phyloP scores from a whole-genome alignment of 2,329 filamentous ascomycete genomes.

The Aschersonia sp. region DNA sequence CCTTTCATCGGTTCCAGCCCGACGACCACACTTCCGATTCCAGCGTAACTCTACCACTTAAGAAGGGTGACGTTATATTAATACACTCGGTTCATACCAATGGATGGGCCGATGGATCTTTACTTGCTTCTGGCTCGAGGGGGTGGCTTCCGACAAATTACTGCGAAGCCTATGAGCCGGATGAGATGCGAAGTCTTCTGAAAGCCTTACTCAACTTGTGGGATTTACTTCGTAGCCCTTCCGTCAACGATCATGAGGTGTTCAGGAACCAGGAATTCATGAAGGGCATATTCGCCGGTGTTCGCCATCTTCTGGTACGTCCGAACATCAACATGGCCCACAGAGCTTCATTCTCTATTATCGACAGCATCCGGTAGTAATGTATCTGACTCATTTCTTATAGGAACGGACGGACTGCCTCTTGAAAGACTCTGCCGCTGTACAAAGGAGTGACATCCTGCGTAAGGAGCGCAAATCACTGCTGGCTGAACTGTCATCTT shows the following conservation, averaged over 20 bases:
- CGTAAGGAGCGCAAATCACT: constrained; percentile 75
- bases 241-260: constrained; percentile 59
- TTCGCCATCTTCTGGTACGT: constrained; percentile 76
- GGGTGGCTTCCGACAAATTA: constrained; percentile 98
- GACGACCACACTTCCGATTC: constrained; percentile 63
- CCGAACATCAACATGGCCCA: neutral
- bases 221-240: constrained; percentile 73
- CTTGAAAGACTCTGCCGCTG: constrained; percentile 62
- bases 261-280: constrained; percentile 91
- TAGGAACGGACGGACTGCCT: constrained; percentile 83
- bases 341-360: neutral
- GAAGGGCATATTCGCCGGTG: constrained; percentile 84
- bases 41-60: constrained; percentile 77
- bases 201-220: constrained; percentile 83
- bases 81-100: constrained; percentile 97
- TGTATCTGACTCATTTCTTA: constrained; percentile 4
- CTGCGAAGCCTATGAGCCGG: constrained; percentile 86
- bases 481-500: constrained; percentile 72
- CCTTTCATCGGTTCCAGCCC: constrained; percentile 86
- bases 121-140: constrained; percentile 70
- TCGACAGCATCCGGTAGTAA: neutral
- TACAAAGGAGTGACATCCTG: constrained; percentile 62
- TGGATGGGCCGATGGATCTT: constrained; percentile 93
- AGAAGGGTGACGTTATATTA: constrained; percentile 81
- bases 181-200: constrained; percentile 71